A percentile compares a stretch with the other conserved stretches of the same genome.
Conservation (phyloP, 148 eudicot genomes). For the Rheum nobile region DNA sequence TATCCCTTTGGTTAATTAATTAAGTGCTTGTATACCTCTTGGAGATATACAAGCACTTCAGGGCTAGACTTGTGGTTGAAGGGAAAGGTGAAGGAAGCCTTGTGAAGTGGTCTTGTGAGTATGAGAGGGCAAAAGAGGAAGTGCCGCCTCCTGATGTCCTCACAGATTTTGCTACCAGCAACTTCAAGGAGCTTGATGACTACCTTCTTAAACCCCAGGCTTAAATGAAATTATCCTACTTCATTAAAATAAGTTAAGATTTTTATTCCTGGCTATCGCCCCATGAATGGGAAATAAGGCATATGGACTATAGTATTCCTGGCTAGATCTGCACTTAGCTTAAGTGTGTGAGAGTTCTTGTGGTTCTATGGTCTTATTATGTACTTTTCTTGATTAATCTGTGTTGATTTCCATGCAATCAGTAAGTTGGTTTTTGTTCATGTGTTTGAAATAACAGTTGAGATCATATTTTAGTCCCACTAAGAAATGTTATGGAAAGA, state of each 20-base stretch:
- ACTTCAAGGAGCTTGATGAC: conserved; percentile 54
- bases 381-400: neutral
- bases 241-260: neutral
- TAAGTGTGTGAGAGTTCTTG: neutral
- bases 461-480: neutral
- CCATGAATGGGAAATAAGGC: neutral
- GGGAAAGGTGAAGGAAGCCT: conserved; percentile 53
- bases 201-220: conserved; percentile 31
- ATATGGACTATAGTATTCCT: neutral
- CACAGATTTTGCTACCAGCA: conserved; percentile 54
- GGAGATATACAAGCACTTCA: conserved; percentile 51
- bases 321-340: neutral
- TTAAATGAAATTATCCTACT: neutral
- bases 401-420: no score
- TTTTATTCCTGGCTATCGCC: neutral
- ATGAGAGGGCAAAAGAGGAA: conserved; percentile 62
- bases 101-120: conserved; percentile 66
- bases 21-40: no score
- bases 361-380: neutral
- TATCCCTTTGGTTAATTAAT: no score
- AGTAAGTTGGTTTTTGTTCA: neutral
- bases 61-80: conserved; percentile 37
- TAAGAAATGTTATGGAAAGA: neutral
- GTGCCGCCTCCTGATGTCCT: conserved; percentile 47
- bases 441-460: neutral